A percentile compares a stretch with the other conserved stretches of the same genome.
Evolutionary conservation across 2,329 filamentous ascomycete species (phyloP).

Genomic region (Aureobasidium uvarum): DNA sequence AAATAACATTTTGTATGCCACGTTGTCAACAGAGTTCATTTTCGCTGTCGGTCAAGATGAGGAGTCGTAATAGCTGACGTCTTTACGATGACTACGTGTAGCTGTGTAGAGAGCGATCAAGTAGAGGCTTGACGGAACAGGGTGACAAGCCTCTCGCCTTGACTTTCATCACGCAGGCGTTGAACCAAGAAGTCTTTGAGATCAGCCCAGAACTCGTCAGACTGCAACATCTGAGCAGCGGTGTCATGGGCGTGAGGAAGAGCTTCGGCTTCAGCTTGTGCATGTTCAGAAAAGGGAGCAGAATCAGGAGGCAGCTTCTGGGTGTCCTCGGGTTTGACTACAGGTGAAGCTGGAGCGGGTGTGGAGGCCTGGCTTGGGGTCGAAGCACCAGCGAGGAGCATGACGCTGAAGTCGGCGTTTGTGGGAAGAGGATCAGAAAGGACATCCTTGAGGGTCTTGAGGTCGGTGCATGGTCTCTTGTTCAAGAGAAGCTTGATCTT

Average conservation of each 20-base stretch:
- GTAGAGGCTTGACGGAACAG: slow-evolving; percentile 63
- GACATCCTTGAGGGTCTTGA: slow-evolving; percentile 73
- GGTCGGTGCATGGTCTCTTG: slow-evolving; percentile 80
- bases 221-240: slow-evolving; percentile 58
- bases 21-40: background rate
- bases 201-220: slow-evolving; percentile 82
- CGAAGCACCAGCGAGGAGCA: slow-evolving; percentile 69
- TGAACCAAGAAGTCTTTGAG: slow-evolving; percentile 76
- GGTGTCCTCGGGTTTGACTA: slow-evolving; percentile 44
- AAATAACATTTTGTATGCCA: background rate
- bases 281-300: slow-evolving; percentile 35
- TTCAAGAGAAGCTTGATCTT: slow-evolving; percentile 85
- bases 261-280: slow-evolving; percentile 48
- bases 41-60: background rate
- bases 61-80: too few species aligned
- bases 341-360: slow-evolving; percentile 43
- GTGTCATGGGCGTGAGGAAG: slow-evolving; percentile 49
- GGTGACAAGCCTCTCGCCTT: slow-evolving; percentile 62
- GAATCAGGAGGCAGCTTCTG: slow-evolving; percentile 32
- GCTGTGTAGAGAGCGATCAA: background rate
- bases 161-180: slow-evolving; percentile 67
- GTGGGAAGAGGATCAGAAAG: slow-evolving; percentile 45
- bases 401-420: slow-evolving; percentile 73
- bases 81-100: background rate
- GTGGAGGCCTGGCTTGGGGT: slow-evolving; percentile 25